Conservation (phyloP, 108 stramenopile genomes). For the Fistulifera solaris region DNA sequence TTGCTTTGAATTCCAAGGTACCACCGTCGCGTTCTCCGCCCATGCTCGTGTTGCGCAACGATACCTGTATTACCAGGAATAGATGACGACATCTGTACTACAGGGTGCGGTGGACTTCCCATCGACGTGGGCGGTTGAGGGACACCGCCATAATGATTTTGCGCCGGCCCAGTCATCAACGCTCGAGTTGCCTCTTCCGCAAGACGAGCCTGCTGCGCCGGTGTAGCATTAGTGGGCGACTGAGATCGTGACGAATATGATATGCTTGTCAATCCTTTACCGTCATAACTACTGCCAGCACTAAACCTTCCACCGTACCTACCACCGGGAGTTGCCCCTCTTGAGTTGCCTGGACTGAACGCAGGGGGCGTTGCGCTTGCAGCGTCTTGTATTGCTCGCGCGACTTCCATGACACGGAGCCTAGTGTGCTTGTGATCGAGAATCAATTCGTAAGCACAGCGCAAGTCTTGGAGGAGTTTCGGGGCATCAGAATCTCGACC, state of each 20-base stretch:
- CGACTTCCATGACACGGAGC: conserved; percentile 90
- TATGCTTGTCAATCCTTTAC: conserved; percentile 20
- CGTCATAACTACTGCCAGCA: conserved; percentile 35
- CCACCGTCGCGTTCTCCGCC: conserved; percentile 87
- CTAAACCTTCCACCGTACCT: conserved; percentile 28
- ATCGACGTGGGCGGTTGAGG: conserved; percentile 26
- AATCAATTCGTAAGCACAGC: conserved; percentile 95
- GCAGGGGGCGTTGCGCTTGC: conserved; percentile 88
- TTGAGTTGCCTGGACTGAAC: conserved; percentile 74
- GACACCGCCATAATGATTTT: background rate
- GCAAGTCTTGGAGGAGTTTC: conserved; percentile 78
- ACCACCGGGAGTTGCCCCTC: conserved; percentile 80
- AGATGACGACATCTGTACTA: conserved; percentile 81
- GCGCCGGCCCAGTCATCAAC: conserved; percentile 52
- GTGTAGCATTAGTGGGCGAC: conserved; percentile 27
- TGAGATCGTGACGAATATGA: conserved; percentile 35
- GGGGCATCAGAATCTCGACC: conserved; percentile 71
- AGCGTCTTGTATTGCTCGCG: conserved; percentile 83
- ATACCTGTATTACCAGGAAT: conserved; percentile 88
- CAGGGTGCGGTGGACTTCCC: conserved; percentile 44
- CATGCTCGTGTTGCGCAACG: conserved; percentile 88
- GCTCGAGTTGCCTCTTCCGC: conserved; percentile 77
- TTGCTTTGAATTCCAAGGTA: conserved; percentile 98
- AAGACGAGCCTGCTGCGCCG: conserved; percentile 44
- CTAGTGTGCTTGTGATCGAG: conserved; percentile 94